phyloP scores from a whole-genome alignment of 2,329 filamentous ascomycete species.

The Macrophomina pseudophaseolina region DNA sequence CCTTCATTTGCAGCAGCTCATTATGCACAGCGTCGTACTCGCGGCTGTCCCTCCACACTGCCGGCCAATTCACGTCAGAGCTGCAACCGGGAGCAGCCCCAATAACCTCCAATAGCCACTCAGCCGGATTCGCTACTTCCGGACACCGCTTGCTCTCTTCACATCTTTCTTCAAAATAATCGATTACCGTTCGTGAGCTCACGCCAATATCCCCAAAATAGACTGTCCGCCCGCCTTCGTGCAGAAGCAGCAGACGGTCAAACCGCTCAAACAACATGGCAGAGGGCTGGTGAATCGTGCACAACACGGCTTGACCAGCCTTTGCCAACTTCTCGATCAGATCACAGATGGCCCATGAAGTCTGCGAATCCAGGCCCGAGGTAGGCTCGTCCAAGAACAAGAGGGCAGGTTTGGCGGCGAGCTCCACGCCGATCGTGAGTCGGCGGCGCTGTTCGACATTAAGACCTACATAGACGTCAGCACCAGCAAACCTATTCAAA shows the following conservation, averaged over 20 bases:
- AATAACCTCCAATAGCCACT: constrained; percentile 68
- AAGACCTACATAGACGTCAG: constrained; percentile 36
- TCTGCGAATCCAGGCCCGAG: constrained; percentile 90
- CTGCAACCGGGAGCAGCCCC: constrained; percentile 25
- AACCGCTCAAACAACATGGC: constrained; percentile 94
- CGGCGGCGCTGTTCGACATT: constrained; percentile 71
- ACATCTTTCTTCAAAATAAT: constrained; percentile 55
- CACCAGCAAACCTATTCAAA: background rate
- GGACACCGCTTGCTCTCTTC: constrained; percentile 4
- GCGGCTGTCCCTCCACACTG: constrained; percentile 27
- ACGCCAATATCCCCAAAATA: constrained; percentile 82
- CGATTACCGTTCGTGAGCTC: constrained; percentile 69
- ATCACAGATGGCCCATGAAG: constrained; percentile 89
- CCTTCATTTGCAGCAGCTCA: constrained; percentile 46
- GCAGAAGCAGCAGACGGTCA: constrained; percentile 78
- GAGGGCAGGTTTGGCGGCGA: constrained; percentile 87
- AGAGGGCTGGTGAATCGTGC: constrained; percentile 96
- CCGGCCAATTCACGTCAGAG: constrained; percentile 29
- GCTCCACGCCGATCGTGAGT: constrained; percentile 93
- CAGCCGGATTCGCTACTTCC: constrained; percentile 65
- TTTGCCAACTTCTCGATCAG: constrained; percentile 88
- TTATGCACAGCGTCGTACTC: constrained; percentile 37
- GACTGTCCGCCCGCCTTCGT: constrained; percentile 75
- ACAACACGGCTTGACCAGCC: constrained; percentile 90
- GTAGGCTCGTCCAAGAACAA: constrained; percentile 96